phyloP scores from a whole-genome alignment of 1,284 basidiomycete genomes.

The Austroboletus rostrupii region DNA sequence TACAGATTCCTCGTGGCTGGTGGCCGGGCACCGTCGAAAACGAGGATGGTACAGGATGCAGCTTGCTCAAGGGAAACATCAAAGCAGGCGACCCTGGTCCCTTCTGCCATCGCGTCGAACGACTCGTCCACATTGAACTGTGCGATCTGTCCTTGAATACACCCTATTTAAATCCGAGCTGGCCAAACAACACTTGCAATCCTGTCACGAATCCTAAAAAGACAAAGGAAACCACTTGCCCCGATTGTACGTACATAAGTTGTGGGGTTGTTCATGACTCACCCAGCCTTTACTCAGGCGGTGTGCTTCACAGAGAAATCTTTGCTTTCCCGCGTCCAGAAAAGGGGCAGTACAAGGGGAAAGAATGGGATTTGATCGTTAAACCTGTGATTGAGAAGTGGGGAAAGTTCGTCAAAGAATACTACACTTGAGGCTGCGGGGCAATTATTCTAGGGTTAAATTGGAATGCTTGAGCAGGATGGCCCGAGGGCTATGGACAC shows the following conservation, averaged over 20 bases:
- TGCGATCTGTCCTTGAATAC: constrained; percentile 56
- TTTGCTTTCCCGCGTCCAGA: constrained; percentile 60
- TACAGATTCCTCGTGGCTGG: constrained; percentile 47
- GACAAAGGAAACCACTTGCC: constrained; percentile 22
- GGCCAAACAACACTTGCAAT: constrained; percentile 27
- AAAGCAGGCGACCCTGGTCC: constrained; percentile 51
- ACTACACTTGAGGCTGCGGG: constrained; percentile 20
- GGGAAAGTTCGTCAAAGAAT: constrained; percentile 50
- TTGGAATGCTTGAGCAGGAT: no score
- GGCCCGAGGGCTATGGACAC: no score
- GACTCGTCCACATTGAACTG: constrained; percentile 73
- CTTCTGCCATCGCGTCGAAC: constrained; percentile 49
- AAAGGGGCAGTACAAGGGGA: constrained; percentile 49
- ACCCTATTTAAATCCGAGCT: constrained; percentile 56
- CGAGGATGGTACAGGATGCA: constrained; percentile 16
- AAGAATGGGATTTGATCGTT: constrained; percentile 71
- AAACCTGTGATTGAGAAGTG: constrained; percentile 72
- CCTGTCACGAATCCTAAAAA: constrained; percentile 8
- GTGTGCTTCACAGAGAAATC: constrained; percentile 65
- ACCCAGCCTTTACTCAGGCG: constrained; percentile 38
- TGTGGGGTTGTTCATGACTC: not conserved
- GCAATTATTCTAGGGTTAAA: not conserved
- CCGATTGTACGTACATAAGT: constrained; percentile 30
- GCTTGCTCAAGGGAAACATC: constrained; percentile 44
- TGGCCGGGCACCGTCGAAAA: constrained; percentile 43